Percentiles rank a stretch among this genome's conserved stretches.
Conservation (phyloP, 176 grass and related monocot genomes). For the Musa schizocarpa region DNA sequence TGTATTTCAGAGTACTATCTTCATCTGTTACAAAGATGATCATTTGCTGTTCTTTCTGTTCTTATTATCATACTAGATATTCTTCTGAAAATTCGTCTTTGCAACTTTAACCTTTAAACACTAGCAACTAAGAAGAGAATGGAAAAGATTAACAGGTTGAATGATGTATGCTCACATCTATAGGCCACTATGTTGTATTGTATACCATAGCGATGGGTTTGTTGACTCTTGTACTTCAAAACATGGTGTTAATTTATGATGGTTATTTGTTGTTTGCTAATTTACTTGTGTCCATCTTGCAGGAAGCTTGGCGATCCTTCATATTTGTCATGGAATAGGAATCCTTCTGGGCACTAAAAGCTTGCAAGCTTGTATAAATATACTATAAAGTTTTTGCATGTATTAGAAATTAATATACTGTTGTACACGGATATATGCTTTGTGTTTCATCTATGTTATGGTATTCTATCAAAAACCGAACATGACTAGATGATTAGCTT, state of each 20-base stretch:
- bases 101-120: neutral
- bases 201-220: neutral
- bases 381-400: neutral
- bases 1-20: neutral
- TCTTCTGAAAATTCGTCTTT: neutral
- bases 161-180: neutral
- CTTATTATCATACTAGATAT: neutral
- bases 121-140: neutral
- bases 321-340: conserved; percentile 22
- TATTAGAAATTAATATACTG: neutral
- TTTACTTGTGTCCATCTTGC: neutral
- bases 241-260: neutral
- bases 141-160: neutral
- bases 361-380: neutral
- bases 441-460: neutral
- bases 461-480: neutral
- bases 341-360: neutral
- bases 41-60: neutral
- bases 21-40: neutral
- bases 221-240: neutral
- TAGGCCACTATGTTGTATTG: too few relatives aligned
- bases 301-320: conserved; percentile 24
- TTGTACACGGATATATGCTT: neutral
- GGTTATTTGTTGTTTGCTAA: neutral
- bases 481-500: too few relatives aligned